A percentile compares a stretch with the other conserved stretches of the same genome.
Evolutionary conservation across 1,284 basidiomycete genomes (phyloP).

Genomic region (Bjerkandera adusta): DNA sequence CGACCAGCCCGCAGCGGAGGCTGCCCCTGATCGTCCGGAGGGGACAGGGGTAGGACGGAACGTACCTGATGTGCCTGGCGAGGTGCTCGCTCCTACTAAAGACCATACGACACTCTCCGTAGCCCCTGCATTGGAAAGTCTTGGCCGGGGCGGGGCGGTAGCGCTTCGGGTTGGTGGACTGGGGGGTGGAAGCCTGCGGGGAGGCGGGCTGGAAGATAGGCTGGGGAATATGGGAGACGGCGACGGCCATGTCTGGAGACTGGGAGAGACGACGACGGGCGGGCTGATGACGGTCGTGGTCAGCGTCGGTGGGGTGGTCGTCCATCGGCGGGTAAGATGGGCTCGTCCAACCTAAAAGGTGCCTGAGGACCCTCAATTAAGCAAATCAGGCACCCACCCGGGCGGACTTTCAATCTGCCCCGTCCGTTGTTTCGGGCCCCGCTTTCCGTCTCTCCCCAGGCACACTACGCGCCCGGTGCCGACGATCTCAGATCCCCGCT

Average conservation of each 20-base stretch:
- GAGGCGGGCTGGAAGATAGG: conserved; percentile 10
- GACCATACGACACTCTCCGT: conserved; percentile 94
- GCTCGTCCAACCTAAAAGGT: conserved; percentile 31
- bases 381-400: conserved; percentile 14
- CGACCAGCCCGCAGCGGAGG: conserved; percentile 14
- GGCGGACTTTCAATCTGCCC: conserved; percentile 4
- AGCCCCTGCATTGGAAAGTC: conserved; percentile 93
- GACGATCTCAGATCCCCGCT: conserved; percentile 8
- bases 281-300: conserved; percentile 3
- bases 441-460: no score
- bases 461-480: conserved; percentile 5
- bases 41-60: conserved; percentile 22
- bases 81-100: conserved; percentile 95
- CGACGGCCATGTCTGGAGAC: conserved; percentile 24
- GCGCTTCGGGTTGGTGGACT: conserved; percentile 40
- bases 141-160: conserved; percentile 80
- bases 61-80: conserved; percentile 90
- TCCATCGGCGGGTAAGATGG: conserved; percentile 27
- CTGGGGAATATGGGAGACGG: conserved; percentile 11
- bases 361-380: conserved; percentile 26
- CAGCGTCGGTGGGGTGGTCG: conserved; percentile 18
- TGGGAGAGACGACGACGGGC: conserved; percentile 8
- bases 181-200: neutral
- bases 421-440: no score
- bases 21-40: conserved; percentile 13